Evolutionary conservation across 345 rosid species (phyloP).

Genomic region (Crucihimalaya himalaica): DNA sequence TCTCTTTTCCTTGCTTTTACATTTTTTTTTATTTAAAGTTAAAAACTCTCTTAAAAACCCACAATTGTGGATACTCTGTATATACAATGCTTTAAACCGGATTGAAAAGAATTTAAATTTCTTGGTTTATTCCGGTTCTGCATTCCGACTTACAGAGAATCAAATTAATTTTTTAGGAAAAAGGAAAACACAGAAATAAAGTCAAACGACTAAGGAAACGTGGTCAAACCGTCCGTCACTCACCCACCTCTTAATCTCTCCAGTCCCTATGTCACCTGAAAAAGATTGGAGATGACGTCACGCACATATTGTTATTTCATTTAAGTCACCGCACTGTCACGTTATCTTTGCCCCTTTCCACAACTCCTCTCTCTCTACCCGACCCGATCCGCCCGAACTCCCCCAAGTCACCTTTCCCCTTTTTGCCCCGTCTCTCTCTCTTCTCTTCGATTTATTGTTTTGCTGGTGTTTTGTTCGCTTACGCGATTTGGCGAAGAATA

Average conservation of each 20-base stretch:
- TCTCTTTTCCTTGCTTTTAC: too few species aligned
- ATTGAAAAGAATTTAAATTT: not conserved
- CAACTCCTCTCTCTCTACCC: not conserved
- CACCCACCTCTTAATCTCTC: constrained; percentile 2
- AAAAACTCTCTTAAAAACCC: too few species aligned
- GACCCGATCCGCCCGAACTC: not conserved
- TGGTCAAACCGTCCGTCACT: not conserved
- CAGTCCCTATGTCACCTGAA: not conserved
- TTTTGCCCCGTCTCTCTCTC: not conserved
- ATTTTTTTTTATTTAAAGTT: too few species aligned
- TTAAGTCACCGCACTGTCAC: not conserved
- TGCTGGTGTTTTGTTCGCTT: not conserved
- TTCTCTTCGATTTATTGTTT: not conserved
- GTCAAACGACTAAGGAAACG: not conserved
- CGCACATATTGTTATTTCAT: not conserved
- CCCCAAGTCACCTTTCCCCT: not conserved
- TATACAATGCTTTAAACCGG: not conserved
- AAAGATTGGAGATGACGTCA: not conserved
- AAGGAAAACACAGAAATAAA: not conserved
- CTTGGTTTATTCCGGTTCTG: not conserved
- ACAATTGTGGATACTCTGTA: too few species aligned
- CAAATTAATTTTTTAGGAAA: not conserved
- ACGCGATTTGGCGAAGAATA: not conserved
- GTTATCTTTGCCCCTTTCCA: not conserved
- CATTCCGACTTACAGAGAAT: not conserved